Evolutionary conservation across 495 filamentous ascomycete species (phyloP).

Genomic region (Neurospora intermedia): DNA sequence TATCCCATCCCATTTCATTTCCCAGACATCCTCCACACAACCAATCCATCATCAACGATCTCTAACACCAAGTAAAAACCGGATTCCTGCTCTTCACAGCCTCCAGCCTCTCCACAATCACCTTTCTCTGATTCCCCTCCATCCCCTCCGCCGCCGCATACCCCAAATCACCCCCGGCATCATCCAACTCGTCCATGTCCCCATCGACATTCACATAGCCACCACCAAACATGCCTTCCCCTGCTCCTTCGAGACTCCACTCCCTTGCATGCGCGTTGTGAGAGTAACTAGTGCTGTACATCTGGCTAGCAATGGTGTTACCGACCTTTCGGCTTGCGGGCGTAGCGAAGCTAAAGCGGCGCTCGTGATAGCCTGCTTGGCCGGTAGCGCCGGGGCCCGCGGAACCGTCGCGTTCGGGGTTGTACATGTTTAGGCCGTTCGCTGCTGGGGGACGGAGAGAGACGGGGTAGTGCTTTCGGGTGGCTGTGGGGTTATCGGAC

Average conservation of each 20-base stretch:
- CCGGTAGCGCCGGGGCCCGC: not conserved
- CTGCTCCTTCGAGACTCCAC: not conserved
- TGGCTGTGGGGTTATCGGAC: not conserved
- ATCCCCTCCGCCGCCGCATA: slow-evolving; percentile 90
- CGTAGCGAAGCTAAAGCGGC: slow-evolving; percentile 32
- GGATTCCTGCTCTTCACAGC: slow-evolving; percentile 91
- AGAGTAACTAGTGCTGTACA: slow-evolving; percentile 19
- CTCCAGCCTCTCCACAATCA: slow-evolving; percentile 93
- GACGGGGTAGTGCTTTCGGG: not conserved
- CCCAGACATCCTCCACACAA: not conserved
- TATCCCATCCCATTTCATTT: not conserved
- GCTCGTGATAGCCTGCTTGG: slow-evolving; percentile 19
- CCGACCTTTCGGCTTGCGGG: slow-evolving; percentile 23
- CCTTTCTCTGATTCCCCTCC: slow-evolving; percentile 79
- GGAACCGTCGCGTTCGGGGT: slow-evolving; percentile 20
- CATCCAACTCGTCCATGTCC: slow-evolving; percentile 47
- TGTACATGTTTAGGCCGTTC: slow-evolving; percentile 27
- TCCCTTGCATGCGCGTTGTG: not conserved
- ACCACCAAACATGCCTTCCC: not conserved
- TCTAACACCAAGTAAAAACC: slow-evolving; percentile 93
- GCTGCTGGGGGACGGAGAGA: not conserved
- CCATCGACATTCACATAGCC: slow-evolving; percentile 41
- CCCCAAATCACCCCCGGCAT: slow-evolving; percentile 83
- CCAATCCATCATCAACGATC: not conserved
- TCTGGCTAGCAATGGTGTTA: slow-evolving; percentile 33